A percentile compares a stretch with the other conserved stretches of the same genome.
phyloP scores from a whole-genome alignment of 164 flowering plant genomes.

The Akebia trifoliata region DNA sequence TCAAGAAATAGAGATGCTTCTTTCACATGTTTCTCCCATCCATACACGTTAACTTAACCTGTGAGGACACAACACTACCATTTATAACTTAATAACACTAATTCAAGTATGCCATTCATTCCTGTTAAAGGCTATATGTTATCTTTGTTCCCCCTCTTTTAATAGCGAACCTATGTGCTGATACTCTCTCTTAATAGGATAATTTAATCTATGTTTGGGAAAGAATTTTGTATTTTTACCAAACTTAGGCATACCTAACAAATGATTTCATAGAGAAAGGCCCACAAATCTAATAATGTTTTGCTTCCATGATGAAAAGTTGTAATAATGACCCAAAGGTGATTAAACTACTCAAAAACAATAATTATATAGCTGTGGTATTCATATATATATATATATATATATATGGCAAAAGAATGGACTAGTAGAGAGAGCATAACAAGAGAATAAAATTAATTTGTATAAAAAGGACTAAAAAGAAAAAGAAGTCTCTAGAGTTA shows the following conservation, averaged over 20 bases:
- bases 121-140: not conserved
- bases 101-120: too few species aligned
- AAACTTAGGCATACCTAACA: not conserved
- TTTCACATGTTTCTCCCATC: too few species aligned
- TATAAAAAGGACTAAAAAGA: not conserved
- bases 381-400: not conserved
- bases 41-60: too few species aligned
- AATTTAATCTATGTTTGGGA: not conserved
- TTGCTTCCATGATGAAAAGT: conserved; percentile 7
- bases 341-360: not conserved
- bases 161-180: not conserved
- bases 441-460: not conserved
- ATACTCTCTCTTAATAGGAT: not conserved
- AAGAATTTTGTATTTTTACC: not conserved
- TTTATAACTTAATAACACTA: too few species aligned
- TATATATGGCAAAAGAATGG: not conserved
- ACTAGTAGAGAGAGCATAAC: not conserved
- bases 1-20: too few species aligned
- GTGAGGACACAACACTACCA: too few species aligned
- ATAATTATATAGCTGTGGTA: too few species aligned
- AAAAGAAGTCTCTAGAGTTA: not conserved
- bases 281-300: conserved; percentile 10
- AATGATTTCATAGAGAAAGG: not conserved
- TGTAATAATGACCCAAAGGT: conserved; percentile 8
- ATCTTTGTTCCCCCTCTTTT: not conserved